Evolutionary conservation across 768 basidiomycete genomes (phyloP).

Genomic region (Termitomyces sp.): DNA sequence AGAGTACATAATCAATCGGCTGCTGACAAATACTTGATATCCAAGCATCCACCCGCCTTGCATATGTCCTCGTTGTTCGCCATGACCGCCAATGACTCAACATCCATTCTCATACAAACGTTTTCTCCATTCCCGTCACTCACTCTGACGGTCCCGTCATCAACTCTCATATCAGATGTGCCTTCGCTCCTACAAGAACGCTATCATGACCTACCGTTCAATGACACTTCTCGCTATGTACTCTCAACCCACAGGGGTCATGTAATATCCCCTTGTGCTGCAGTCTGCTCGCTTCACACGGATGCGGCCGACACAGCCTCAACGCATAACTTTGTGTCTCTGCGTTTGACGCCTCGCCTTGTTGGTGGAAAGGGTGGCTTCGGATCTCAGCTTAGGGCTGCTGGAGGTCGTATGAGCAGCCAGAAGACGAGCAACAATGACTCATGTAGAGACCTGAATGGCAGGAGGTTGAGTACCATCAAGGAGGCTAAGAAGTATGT

Average conservation of each 20-base stretch:
- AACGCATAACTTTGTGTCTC: constrained; percentile 39
- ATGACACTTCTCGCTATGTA: constrained; percentile 21
- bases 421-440: constrained; percentile 96
- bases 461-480: constrained; percentile 85
- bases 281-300: constrained; percentile 22
- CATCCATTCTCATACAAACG: constrained; percentile 32
- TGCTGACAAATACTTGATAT: not conserved
- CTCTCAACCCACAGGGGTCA: constrained; percentile 35
- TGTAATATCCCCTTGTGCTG: constrained; percentile 20
- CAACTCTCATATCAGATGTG: constrained; percentile 24
- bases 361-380: constrained; percentile 97
- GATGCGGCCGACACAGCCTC: constrained; percentile 12
- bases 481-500: constrained; percentile 93
- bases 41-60: too few species aligned
- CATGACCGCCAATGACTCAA: constrained; percentile 14
- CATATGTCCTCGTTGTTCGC: constrained; percentile 4
- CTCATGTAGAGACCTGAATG: constrained; percentile 88
- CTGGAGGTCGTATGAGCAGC: constrained; percentile 95
- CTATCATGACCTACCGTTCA: constrained; percentile 29
- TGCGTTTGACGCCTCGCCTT: constrained; percentile 71
- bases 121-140: constrained; percentile 36
- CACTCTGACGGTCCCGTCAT: constrained; percentile 24
- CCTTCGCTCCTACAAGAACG: constrained; percentile 26
- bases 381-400: constrained; percentile 92
- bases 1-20: not conserved